Conservation (phyloP, 495 filamentous ascomycete genomes). For the Cercophora samala region DNA sequence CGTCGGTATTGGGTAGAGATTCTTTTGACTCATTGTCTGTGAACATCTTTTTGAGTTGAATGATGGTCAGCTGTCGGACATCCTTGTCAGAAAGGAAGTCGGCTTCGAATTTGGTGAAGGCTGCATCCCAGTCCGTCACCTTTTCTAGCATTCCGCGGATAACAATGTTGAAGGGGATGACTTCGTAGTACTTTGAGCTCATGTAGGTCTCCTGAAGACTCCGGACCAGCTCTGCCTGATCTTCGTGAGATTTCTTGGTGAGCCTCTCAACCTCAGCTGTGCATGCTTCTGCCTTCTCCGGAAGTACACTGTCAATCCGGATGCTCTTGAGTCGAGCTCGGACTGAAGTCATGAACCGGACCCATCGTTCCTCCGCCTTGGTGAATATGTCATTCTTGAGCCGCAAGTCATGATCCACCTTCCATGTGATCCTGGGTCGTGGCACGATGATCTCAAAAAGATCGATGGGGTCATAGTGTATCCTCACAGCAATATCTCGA, state of each 20-base stretch:
- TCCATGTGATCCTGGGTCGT: conserved; percentile 86
- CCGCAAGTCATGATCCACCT: conserved; percentile 86
- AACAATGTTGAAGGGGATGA: conserved; percentile 86
- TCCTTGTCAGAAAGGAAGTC: conserved; percentile 98
- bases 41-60: conserved; percentile 94
- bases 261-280: conserved; percentile 75
- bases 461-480: conserved; percentile 90
- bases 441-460: conserved; percentile 96
- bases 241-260: conserved; percentile 71
- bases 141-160: conserved; percentile 88
- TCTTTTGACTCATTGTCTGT: conserved; percentile 79
- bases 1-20: conserved; percentile 63
- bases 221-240: conserved; percentile 65
- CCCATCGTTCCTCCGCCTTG: conserved; percentile 73
- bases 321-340: conserved; percentile 79
- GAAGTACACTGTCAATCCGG: conserved; percentile 82
- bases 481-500: conserved; percentile 69
- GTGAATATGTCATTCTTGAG: conserved; percentile 89
- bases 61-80: conserved; percentile 82
- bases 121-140: conserved; percentile 87
- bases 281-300: conserved; percentile 77
- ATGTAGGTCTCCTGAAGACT: conserved; percentile 89
- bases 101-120: conserved; percentile 84
- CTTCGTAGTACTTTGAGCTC: conserved; percentile 90
- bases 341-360: conserved; percentile 82